Evolutionary conservation across 306 rosid genomes (phyloP).

Genomic region (cucumber (Cucumis sativus)): Cucumber_9930_V3 NC_026657.2:36474501-36475000

Average conservation of each 20-base stretch:
- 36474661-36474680: slow-evolving; percentile 74
- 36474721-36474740: slow-evolving; percentile 91
- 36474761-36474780: slow-evolving; percentile 93
- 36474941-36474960: slow-evolving; percentile 57
- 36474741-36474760: slow-evolving; percentile 91
- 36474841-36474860: slow-evolving; percentile 39
- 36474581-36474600: slow-evolving; percentile 33
- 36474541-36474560: slow-evolving; percentile 53
- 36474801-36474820: slow-evolving; percentile 89
- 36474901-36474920: slow-evolving; percentile 51
- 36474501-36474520: slow-evolving; percentile 77
- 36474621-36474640: slow-evolving; percentile 71
- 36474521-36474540: slow-evolving; percentile 55
- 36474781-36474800: slow-evolving; percentile 92
- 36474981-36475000: slow-evolving; percentile 40
- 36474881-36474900: slow-evolving; percentile 55
- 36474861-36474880: slow-evolving; percentile 68
- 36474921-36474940: slow-evolving; percentile 34
- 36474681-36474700: slow-evolving; percentile 90
- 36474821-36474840: slow-evolving; percentile 60
- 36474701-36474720: slow-evolving; percentile 87
- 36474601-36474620: slow-evolving; percentile 96
- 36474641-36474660: slow-evolving; percentile 87
- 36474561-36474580: slow-evolving; percentile 19
- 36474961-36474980: slow-evolving; percentile 34